Evolutionary conservation across 2,329 filamentous ascomycete genomes (phyloP), one percentile per base, ranked within the genome.

Genomic region (Lachnellula occidentalis): DNA sequence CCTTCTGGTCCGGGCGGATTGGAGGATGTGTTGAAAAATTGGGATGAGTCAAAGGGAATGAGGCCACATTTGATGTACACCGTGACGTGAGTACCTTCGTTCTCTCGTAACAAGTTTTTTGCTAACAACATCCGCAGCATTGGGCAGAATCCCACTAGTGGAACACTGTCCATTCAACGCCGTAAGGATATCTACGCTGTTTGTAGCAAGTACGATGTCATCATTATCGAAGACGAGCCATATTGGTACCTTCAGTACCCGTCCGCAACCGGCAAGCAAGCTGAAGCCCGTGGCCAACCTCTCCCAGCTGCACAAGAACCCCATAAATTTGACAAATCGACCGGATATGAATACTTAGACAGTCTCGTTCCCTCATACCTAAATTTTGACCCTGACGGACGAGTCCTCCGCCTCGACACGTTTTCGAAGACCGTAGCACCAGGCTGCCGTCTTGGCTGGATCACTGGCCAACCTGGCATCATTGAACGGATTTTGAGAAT

Each of bases 171-270:
- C 2, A 69, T 94, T 9, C 74, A 86, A 64, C 83, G 92, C 41
- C 82, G 89, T 53, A 87, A 82, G 64, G 84, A 91, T 50, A 79
- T 96, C 27, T 96, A 96, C 68, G 81, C 79, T 17, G 69, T 96
- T 14, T 94, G 88, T 72, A 84, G 84, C 69, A 81, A 86, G 68
- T 95, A 90, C 73, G 91, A 96, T 70, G 81, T 96, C 59, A 81
- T 96, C 65, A 96, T 96, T 61, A 74, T 95, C 58, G 92, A 97
- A 71, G 92, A 97, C 65, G 92, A 96, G 59, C 92, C 92, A 5
- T 96, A 96, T 74, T 96, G 90, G 89, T 92, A 94, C 70, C 78
- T 97, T 8, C 92, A 96, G 69, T 96, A 83, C 71, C 90, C 90
- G 0, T 88, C 88, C 0, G 85, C 88, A 0, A 80, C 75, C 34